These are phyloP conservation scores for Fusarium compactum DNA, from an alignment of 2,329 filamentous ascomycete species.

Conservation along the genomic window DNA sequence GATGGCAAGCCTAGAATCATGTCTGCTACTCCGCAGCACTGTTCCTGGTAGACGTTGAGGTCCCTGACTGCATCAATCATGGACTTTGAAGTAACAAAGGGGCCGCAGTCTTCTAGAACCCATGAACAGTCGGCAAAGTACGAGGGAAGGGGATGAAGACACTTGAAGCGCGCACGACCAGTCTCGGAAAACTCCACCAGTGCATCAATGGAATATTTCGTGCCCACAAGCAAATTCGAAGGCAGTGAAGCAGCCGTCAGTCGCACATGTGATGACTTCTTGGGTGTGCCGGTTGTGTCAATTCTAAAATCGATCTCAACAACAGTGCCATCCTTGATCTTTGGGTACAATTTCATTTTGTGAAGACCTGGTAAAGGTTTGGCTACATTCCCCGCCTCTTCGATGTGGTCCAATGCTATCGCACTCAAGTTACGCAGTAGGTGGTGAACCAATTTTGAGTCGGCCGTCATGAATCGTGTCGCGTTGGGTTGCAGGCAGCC, in stretches of 20 bases:
- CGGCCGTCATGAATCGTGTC: conserved; percentile 46
- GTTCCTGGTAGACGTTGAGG: conserved; percentile 48
- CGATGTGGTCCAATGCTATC: conserved; percentile 56
- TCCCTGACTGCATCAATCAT: conserved; percentile 54
- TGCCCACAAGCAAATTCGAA: conserved; percentile 24
- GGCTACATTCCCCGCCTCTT: conserved; percentile 44
- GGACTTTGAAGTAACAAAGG: conserved; percentile 56
- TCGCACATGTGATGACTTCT: conserved; percentile 16
- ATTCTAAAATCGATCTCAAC: conserved; percentile 27
- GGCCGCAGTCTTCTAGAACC: conserved; percentile 54
- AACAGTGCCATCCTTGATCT: background rate
- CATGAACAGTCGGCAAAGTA: conserved; percentile 55
- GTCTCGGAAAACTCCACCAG: conserved; percentile 47
- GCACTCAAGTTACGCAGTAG: conserved; percentile 52
- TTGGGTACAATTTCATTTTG: background rate
- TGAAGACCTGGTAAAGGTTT: background rate
- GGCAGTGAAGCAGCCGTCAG: conserved; percentile 15
- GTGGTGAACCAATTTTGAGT: conserved; percentile 40
- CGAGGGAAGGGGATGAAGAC: conserved; percentile 54
- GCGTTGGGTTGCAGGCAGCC: conserved; percentile 49
- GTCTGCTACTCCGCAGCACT: conserved; percentile 50
- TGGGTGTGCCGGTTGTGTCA: conserved; percentile 1
- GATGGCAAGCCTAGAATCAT: background rate
- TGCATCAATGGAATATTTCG: conserved; percentile 54
- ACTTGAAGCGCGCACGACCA: conserved; percentile 52